Percentiles rank a stretch among this genome's conserved stretches.
phyloP scores from a whole-genome alignment of 352 stramenopile genomes.

The Globisporangium rhizosaccharum region DNA sequence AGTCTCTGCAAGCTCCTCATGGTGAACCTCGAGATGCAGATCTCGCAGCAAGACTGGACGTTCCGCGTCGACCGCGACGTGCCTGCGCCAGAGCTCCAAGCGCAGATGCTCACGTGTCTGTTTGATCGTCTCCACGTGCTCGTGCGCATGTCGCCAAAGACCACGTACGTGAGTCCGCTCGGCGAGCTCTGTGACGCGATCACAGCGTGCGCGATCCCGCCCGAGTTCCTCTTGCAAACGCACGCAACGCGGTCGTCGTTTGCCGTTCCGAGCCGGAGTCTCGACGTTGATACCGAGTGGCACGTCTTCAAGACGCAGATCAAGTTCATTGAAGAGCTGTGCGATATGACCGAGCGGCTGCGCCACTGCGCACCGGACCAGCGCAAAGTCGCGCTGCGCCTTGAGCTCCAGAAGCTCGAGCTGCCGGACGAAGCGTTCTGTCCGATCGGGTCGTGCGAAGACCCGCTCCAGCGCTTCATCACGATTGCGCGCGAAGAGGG shows the following conservation, averaged over 20 bases:
- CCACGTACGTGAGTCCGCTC: constrained; percentile 25
- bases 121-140: constrained; percentile 59
- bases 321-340: constrained; percentile 67
- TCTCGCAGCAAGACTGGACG: constrained; percentile 47
- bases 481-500: constrained; percentile 62
- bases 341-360: constrained; percentile 70
- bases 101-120: constrained; percentile 52
- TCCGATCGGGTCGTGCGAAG: constrained; percentile 60
- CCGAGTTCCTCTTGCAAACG: constrained; percentile 24
- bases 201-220: constrained; percentile 37
- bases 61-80: constrained; percentile 65
- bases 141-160: constrained; percentile 24
- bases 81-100: constrained; percentile 51
- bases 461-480: constrained; percentile 57
- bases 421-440: constrained; percentile 60
- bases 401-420: constrained; percentile 51
- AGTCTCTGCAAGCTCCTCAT: constrained; percentile 78
- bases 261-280: constrained; percentile 7
- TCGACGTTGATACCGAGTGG: constrained; percentile 19
- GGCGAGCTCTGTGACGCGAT: constrained; percentile 58
- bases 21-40: constrained; percentile 82
- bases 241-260: background rate
- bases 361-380: constrained; percentile 45
- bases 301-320: constrained; percentile 63
- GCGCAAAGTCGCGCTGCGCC: constrained; percentile 53